A percentile compares a stretch with the other conserved stretches of the same genome.
Conservation (phyloP, 208 protist genomes). For the Wallacemonas rigidus region DNA sequence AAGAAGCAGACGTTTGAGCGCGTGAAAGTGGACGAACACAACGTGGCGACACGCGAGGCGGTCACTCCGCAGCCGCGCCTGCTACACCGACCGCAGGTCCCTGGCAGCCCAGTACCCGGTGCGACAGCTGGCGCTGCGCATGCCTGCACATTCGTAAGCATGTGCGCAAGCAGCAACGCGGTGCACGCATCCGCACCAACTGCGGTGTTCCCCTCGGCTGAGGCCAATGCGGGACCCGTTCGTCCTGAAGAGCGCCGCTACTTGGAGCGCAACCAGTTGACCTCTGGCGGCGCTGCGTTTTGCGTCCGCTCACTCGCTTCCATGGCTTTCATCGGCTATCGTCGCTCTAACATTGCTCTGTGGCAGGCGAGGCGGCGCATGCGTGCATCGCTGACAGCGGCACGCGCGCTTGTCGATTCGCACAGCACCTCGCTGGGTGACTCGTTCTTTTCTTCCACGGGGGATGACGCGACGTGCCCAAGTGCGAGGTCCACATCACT, state of each 20-base stretch:
- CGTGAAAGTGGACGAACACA: not conserved
- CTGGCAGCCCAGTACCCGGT: constrained; percentile 11
- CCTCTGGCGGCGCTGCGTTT: constrained; percentile 27
- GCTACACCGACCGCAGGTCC: not conserved
- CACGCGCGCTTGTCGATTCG: not conserved
- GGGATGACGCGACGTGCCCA: not conserved
- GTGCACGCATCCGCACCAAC: no score
- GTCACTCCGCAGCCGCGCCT: not conserved
- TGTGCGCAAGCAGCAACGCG: not conserved
- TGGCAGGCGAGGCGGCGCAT: constrained; percentile 22
- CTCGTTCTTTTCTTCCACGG: constrained; percentile 1
- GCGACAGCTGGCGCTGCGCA: not conserved
- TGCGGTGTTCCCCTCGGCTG: not conserved
- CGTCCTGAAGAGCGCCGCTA: constrained; percentile 32
- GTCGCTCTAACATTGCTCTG: constrained; percentile 34
- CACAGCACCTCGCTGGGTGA: not conserved
- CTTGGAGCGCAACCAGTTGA: constrained; percentile 36
- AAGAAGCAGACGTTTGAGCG: constrained; percentile 9
- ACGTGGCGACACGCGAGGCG: not conserved
- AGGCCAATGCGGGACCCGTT: constrained; percentile 22
- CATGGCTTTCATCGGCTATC: constrained; percentile 34
- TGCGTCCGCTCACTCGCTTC: constrained; percentile 45
- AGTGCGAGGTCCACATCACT: not conserved
- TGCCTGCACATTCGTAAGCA: not conserved
- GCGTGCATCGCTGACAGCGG: not conserved